phyloP scores from a whole-genome alignment of 371 early-diverging fungal genomes.

The Apophysomyces variabilis region DNA sequence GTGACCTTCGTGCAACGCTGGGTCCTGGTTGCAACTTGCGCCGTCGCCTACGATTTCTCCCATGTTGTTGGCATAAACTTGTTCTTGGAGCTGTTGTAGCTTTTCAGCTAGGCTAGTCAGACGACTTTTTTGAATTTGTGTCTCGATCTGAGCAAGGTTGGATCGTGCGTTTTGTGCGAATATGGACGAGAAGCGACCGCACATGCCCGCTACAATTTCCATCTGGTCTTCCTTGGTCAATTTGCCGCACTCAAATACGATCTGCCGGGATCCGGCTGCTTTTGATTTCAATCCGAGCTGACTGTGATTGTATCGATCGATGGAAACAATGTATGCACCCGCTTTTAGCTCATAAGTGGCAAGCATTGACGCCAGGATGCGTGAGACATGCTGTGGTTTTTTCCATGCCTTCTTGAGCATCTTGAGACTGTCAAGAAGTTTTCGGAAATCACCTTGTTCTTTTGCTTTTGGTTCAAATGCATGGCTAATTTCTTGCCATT shows the following conservation, averaged over 20 bases:
- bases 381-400: constrained; percentile 23
- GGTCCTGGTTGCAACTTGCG: not conserved
- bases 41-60: not conserved
- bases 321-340: constrained; percentile 28
- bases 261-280: constrained; percentile 23
- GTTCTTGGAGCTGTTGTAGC: constrained; percentile 17
- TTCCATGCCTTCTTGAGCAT: constrained; percentile 28
- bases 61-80: constrained; percentile 8
- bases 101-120: constrained; percentile 11
- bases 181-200: constrained; percentile 30
- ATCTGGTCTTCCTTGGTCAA: constrained; percentile 25
- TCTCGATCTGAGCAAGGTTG: constrained; percentile 32
- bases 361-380: constrained; percentile 26
- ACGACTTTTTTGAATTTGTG: constrained; percentile 21
- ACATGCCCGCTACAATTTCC: constrained; percentile 21
- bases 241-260: constrained; percentile 30
- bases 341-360: constrained; percentile 17
- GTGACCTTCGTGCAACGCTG: not conserved
- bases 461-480: constrained; percentile 40
- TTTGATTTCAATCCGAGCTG: constrained; percentile 29
- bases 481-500: constrained; percentile 33
- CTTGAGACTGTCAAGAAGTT: constrained; percentile 20
- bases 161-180: constrained; percentile 36
- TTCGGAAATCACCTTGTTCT: constrained; percentile 19
- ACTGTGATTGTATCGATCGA: constrained; percentile 29